Percentiles rank a stretch among this genome's conserved stretches.
phyloP scores from a whole-genome alignment of 1,284 basidiomycete genomes.

The Microbotryomycetes sp. region DNA sequence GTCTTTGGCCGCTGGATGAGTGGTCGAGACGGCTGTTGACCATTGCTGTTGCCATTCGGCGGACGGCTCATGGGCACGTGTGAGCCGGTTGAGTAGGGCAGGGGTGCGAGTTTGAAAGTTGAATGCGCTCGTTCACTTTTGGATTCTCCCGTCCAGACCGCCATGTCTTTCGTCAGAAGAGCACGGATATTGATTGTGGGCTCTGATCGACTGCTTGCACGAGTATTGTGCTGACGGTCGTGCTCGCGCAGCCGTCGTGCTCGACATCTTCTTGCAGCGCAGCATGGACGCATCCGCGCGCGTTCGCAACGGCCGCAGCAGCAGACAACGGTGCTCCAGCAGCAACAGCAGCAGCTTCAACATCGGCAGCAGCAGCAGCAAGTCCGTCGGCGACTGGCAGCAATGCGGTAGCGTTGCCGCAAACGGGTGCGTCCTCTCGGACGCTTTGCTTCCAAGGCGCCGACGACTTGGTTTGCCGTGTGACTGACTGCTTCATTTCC shows the following conservation, averaged over 20 bases:
- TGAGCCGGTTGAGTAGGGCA: no score
- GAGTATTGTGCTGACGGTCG: no score
- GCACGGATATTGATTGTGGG: not conserved
- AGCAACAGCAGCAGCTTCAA: not conserved
- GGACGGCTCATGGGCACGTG: no score
- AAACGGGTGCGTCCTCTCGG: not conserved
- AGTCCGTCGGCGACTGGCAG: not conserved
- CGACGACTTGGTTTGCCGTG: not conserved
- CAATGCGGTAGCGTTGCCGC: not conserved
- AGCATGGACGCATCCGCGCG: constrained; percentile 3
- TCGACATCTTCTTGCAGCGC: no score
- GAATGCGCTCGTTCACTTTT: not conserved
- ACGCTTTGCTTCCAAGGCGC: not conserved
- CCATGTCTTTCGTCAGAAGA: not conserved
- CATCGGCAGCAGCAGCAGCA: not conserved
- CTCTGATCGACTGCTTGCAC: no score
- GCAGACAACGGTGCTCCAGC: not conserved
- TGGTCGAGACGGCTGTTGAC: no score
- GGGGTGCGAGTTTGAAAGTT: no score
- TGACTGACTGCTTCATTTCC: no score
- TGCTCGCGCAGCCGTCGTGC: no score
- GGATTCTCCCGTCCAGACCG: not conserved
- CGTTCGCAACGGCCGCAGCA: constrained; percentile 16
- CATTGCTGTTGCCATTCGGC: no score
- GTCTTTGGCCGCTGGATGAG: not conserved